Evolutionary conservation across 1,284 basidiomycete genomes (phyloP).

Genomic region (Golubevia sp.): DNA sequence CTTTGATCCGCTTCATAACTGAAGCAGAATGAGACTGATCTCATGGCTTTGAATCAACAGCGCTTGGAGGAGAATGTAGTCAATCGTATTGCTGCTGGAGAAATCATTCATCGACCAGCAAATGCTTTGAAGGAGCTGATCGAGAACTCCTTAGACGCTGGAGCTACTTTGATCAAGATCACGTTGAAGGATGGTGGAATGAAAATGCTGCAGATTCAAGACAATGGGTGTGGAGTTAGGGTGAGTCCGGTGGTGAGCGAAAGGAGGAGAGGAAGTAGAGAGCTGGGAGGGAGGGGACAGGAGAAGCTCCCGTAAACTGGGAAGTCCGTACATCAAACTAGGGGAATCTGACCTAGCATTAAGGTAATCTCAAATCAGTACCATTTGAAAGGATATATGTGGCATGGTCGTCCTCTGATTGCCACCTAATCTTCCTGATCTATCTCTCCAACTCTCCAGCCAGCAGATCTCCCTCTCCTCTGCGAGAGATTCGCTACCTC

Average conservation of each 20-base stretch:
- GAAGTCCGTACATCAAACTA: no score
- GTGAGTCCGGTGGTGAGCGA: slow-evolving; percentile 65
- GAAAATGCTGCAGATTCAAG: slow-evolving; percentile 92
- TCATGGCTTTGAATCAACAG: not conserved
- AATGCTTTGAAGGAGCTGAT: slow-evolving; percentile 96
- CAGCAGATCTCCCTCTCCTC: slow-evolving; percentile 81
- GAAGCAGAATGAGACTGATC: no score
- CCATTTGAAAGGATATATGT: no score
- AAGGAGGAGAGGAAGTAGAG: not conserved
- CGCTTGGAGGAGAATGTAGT: slow-evolving; percentile 66
- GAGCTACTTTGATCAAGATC: slow-evolving; percentile 82
- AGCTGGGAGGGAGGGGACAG: not conserved
- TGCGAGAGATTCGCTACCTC: slow-evolving; percentile 96
- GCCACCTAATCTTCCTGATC: not conserved
- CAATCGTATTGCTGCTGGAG: slow-evolving; percentile 70
- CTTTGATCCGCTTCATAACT: no score
- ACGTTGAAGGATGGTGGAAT: slow-evolving; percentile 93
- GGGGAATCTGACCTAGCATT: no score
- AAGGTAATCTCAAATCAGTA: no score
- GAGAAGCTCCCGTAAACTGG: no score
- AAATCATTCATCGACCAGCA: slow-evolving; percentile 91
- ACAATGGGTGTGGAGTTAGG: slow-evolving; percentile 92
- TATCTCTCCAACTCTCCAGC: not conserved
- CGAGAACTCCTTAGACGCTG: slow-evolving; percentile 93
- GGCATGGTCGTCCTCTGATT: no score